Base-by-base conservation (phyloP, 2,329 filamentous ascomycete species). In the Xylariaceae sp. region DNA sequence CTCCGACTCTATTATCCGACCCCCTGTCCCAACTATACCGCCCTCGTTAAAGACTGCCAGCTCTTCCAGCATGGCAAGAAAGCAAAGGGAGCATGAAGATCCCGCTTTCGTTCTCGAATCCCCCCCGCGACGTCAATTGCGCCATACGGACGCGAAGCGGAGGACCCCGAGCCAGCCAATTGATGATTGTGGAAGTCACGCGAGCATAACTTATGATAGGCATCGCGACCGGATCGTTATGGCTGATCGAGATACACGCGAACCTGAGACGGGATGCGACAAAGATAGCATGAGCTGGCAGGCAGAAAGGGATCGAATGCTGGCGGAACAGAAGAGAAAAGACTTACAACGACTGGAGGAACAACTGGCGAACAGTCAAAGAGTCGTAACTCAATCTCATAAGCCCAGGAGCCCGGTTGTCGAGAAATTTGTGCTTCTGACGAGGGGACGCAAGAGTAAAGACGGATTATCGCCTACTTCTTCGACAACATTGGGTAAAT, bases 291-390 rank as follows among this genome's bases (percentile, higher is more conserved):
- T 75, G 50, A 77, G 73, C 50, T 70, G 75, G 47, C 74, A 80
- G 54, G 74, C 72, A 30, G 78, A 81, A 60, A 77, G 74, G 27
- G 73, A 80, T 60, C 75, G 77, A 54, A 74, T 77, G 37, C 67
- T 79, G 37, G 74, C 75, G 20, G 77, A 81, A 58, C 77, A 80
- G 64, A 78, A 77, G 67, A 77, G 73, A 61, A 74, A 75, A 47
- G 76, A 81, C 58, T 70, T 78, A 18, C 73, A 73, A 42, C 74
- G 77, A 48, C 71, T 79, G 18, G 73, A 77, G 57, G 68, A 73
- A 30, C 72, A 78, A 59, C 69, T 79, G 30, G 70, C 70, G 27
- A 73, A 59, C 67, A 73, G 53, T 63, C 67, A 61, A 46, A 71
- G 56, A 51, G 48, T 35, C 29, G 53, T 44, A 29, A 43, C 45